phyloP scores from a whole-genome alignment of 371 early-diverging fungal species.

The Rhizopus microsporus region DNA sequence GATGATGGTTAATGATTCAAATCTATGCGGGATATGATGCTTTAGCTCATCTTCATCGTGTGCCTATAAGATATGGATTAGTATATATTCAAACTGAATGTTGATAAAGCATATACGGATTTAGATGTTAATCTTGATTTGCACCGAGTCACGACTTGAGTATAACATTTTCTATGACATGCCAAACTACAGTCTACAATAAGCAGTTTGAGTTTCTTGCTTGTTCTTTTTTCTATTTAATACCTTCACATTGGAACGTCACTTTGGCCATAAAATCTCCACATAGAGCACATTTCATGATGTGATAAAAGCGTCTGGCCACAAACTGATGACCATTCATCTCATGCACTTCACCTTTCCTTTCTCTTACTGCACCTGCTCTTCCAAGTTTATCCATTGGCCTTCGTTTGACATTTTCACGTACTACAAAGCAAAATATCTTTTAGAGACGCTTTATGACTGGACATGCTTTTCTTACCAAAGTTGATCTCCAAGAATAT shows the following conservation, averaged over 20 bases:
- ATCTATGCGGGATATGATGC: constrained; percentile 93
- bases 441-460: neutral
- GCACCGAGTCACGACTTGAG: constrained; percentile 86
- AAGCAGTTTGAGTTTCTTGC: too few species aligned
- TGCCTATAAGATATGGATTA: constrained; percentile 25
- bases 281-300: constrained; percentile 94
- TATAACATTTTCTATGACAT: constrained; percentile 91
- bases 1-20: constrained; percentile 71
- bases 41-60: constrained; percentile 66
- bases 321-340: constrained; percentile 91
- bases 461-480: constrained; percentile 36
- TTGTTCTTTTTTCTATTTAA: neutral
- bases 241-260: constrained; percentile 91
- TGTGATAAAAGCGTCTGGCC: constrained; percentile 79
- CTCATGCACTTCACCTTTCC: constrained; percentile 70
- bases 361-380: constrained; percentile 86
- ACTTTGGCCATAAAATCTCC: constrained; percentile 83
- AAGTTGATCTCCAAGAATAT: constrained; percentile 78
- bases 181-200: constrained; percentile 84
- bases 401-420: constrained; percentile 49
- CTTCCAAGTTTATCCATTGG: constrained; percentile 76
- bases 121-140: constrained; percentile 65
- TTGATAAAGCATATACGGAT: constrained; percentile 16
- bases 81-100: neutral
- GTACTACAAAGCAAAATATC: constrained; percentile 12